Evolutionary conservation across 345 rosid genomes (phyloP).

Genomic region (Raphanus sativus): DNA sequence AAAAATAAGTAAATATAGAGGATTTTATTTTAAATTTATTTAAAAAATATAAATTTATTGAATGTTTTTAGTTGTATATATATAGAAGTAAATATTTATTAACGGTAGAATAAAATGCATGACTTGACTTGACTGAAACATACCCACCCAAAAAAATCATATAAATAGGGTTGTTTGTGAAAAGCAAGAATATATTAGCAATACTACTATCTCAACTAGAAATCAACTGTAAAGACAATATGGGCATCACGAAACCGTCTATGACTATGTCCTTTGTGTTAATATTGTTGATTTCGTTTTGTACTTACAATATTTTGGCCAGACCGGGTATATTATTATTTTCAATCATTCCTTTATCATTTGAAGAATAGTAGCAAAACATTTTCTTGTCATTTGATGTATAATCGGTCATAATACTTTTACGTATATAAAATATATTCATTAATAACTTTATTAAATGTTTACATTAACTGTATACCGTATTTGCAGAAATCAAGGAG

Average conservation of each 20-base stretch:
- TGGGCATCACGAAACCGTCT: neutral
- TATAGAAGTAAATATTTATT: neutral
- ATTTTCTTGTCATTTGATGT: neutral
- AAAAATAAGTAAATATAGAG: too few species aligned
- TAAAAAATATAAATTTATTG: too few species aligned
- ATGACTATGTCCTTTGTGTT: neutral
- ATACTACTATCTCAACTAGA: neutral
- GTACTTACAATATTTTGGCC: neutral
- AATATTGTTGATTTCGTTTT: neutral
- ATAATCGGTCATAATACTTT: neutral
- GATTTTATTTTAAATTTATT: too few species aligned
- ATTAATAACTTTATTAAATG: neutral
- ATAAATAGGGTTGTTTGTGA: neutral
- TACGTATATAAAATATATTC: neutral
- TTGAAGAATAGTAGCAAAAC: neutral
- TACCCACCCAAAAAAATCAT: neutral
- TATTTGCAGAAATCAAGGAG: neutral
- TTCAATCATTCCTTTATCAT: neutral
- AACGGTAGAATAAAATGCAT: neutral
- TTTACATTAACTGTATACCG: neutral
- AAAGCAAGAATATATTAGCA: neutral
- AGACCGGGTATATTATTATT: neutral
- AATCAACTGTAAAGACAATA: neutral
- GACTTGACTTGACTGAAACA: neutral
- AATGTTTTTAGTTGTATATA: too few species aligned